Evolutionary conservation across 2,329 filamentous ascomycete species (phyloP).

Genomic region (Cladosporium halotolerans): DNA sequence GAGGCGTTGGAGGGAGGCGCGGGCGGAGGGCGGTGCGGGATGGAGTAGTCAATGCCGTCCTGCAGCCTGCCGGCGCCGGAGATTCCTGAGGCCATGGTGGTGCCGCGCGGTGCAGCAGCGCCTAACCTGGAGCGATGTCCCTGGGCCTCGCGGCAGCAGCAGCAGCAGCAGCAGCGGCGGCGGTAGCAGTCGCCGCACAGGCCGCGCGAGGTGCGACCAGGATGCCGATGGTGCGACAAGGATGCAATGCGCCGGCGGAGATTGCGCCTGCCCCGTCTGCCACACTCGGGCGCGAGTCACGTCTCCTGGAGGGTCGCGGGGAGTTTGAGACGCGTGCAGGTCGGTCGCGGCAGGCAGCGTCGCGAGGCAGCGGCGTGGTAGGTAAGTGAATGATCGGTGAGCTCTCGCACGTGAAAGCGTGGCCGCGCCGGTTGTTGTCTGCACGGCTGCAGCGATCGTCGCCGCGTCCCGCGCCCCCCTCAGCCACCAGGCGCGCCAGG

Average conservation of each 20-base stretch:
- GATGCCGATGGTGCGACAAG: conserved; percentile 7
- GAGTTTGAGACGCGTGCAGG: background rate
- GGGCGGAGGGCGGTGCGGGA: conserved; percentile 18
- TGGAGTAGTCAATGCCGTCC: conserved; percentile 20
- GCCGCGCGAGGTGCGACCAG: conserved; percentile 7
- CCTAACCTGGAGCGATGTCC: background rate
- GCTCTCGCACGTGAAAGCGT: too few species aligned
- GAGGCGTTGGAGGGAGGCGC: conserved; percentile 12
- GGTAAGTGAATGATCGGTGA: too few species aligned
- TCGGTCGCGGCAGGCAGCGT: background rate
- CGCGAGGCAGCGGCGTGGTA: too few species aligned
- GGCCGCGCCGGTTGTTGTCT: too few species aligned
- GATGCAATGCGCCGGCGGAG: conserved; percentile 5
- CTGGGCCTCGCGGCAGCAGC: too few species aligned
- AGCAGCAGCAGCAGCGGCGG: background rate
- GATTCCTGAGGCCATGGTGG: conserved; percentile 19
- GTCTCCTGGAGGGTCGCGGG: background rate
- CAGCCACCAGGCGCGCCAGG: too few species aligned
- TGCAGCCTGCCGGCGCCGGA: conserved; percentile 16
- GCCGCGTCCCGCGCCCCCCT: too few species aligned
- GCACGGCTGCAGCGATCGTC: too few species aligned
- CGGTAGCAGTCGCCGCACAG: background rate
- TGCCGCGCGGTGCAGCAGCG: background rate
- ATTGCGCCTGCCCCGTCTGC: conserved; percentile 1
- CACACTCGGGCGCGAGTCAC: background rate